Evolutionary conservation across 768 basidiomycete species (phyloP).

Genomic region (Crucibulum laeve): DNA sequence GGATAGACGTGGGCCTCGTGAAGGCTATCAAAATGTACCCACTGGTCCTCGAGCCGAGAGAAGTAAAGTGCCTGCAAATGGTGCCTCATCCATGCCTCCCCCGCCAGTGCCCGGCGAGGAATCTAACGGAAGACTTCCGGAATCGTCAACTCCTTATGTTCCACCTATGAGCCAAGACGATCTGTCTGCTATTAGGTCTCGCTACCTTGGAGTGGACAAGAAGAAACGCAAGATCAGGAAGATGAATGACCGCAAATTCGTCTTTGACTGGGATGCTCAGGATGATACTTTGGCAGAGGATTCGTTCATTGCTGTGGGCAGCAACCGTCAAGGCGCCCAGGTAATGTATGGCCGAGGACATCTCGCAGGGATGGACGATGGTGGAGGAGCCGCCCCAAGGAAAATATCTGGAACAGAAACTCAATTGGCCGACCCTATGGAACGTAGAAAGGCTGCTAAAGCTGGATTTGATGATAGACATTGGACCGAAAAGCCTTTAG

Average conservation of each 20-base stretch:
- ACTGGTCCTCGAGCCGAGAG: slow-evolving; percentile 83
- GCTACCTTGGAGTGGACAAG: slow-evolving; percentile 92
- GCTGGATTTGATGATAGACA: slow-evolving; percentile 89
- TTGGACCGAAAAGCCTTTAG: slow-evolving; percentile 92
- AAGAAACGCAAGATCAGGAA: slow-evolving; percentile 94
- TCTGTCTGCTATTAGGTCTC: slow-evolving; percentile 78
- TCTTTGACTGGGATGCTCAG: slow-evolving; percentile 98
- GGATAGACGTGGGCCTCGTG: slow-evolving; percentile 29
- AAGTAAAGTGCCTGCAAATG: slow-evolving; percentile 33
- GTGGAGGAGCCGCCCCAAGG: slow-evolving; percentile 41
- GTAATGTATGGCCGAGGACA: slow-evolving; percentile 87
- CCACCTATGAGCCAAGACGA: slow-evolving; percentile 80
- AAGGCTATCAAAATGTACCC: slow-evolving; percentile 66
- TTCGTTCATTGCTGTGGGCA: slow-evolving; percentile 66
- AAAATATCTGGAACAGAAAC: slow-evolving; percentile 28
- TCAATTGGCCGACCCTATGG: slow-evolving; percentile 77
- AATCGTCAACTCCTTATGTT: slow-evolving; percentile 33
- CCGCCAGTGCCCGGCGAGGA: slow-evolving; percentile 35
- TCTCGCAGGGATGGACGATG: slow-evolving; percentile 85
- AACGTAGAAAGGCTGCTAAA: slow-evolving; percentile 77
- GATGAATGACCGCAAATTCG: slow-evolving; percentile 94
- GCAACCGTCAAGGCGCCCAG: slow-evolving; percentile 75
- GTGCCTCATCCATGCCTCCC: slow-evolving; percentile 46
- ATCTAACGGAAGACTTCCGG: slow-evolving; percentile 30
- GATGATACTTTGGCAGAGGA: slow-evolving; percentile 89